Evolutionary conservation across 768 basidiomycete genomes (phyloP), one percentile per base, ranked within the genome.

Genomic region (Leccinum disarticulatum): DNA sequence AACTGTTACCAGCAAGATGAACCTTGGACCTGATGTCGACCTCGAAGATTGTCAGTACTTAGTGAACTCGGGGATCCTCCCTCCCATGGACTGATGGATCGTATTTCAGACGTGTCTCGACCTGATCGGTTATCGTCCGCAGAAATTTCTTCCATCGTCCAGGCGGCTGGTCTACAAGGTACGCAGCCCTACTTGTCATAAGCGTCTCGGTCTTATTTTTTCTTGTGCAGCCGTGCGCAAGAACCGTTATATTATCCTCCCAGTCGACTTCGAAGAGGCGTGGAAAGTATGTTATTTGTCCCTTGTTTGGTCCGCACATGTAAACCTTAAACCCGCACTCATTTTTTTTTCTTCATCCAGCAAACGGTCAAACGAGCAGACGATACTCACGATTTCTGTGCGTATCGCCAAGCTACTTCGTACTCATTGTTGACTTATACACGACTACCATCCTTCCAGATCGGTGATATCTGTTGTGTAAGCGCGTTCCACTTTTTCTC

Each of bases 111-210:
- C 69, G 95, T 99, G 49, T 98, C 95, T 54, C 85, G 97, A 70
- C 97, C 97, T 50, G 97, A 99, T 72, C 86, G 93, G 64, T 75
- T 99, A 64, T 97, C 95, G 7, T 94, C 94, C 3, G 97, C 97
- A 31, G 94, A 98, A 72, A 97, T 98, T 62, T 82, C 94, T 4
- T 90, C 95, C 0, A 93, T 99, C 70, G 94, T 93, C 43, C 97
- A 99, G 76, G 95, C 93, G 9, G 96, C 97, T 51, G 97, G 97
- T 68, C 79, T 99, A 28, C 97, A 98, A 86, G 96, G 95, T 88
- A 70, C 35, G 27, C 35, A 27, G 25, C 13, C 52, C 13, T 36
- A 6, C 31, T 41, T 14, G 14, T 35, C 48, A 22, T 54, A 11
- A 19, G 31, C 5, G 14, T 52, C 55, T 49, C 17, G 46, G 60